Percentiles rank a stretch among this genome's conserved stretches.
phyloP scores from a whole-genome alignment of 352 stramenopile genomes.

The Globisporangium emineosum region DNA sequence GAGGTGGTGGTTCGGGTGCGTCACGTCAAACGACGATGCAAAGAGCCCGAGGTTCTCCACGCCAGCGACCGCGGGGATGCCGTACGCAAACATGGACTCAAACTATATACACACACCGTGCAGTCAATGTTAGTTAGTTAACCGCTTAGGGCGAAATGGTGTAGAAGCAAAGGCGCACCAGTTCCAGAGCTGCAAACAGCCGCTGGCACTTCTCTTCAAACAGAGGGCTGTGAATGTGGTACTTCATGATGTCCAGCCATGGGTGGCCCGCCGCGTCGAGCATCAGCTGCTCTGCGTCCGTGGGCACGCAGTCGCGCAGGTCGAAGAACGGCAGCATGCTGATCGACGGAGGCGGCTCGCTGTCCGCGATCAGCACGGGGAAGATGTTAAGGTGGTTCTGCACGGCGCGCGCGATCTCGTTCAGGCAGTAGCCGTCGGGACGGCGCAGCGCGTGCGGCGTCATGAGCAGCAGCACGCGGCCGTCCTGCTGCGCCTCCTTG shows the following conservation, averaged over 20 bases:
- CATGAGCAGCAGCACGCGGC: conserved; percentile 75
- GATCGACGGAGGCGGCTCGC: conserved; percentile 61
- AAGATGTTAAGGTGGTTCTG: conserved; percentile 66
- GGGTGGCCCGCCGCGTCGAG: conserved; percentile 31
- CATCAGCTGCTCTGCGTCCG: conserved; percentile 17
- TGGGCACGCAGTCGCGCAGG: conserved; percentile 62
- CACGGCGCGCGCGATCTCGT: conserved; percentile 68
- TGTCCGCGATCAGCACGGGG: conserved; percentile 63
- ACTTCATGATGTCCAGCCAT: conserved; percentile 44
- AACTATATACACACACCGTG: conserved; percentile 46
- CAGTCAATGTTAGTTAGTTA: background rate
- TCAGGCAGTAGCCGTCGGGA: conserved; percentile 76
- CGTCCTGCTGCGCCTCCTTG: conserved; percentile 65
- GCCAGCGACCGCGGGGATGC: conserved; percentile 52
- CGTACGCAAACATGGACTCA: conserved; percentile 59
- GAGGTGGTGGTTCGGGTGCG: conserved; percentile 23
- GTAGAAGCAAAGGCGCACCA: conserved; percentile 28
- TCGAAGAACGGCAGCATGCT: conserved; percentile 76
- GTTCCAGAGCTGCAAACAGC: conserved; percentile 57
- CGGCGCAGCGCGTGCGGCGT: conserved; percentile 70
- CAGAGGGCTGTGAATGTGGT: conserved; percentile 25
- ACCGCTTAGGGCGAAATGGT: too few relatives aligned
- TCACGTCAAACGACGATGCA: conserved; percentile 17
- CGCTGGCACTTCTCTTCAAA: conserved; percentile 52
- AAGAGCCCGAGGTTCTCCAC: conserved; percentile 59